phyloP scores from a whole-genome alignment of 495 filamentous ascomycete genomes.

The Bombardia bombarda region DNA sequence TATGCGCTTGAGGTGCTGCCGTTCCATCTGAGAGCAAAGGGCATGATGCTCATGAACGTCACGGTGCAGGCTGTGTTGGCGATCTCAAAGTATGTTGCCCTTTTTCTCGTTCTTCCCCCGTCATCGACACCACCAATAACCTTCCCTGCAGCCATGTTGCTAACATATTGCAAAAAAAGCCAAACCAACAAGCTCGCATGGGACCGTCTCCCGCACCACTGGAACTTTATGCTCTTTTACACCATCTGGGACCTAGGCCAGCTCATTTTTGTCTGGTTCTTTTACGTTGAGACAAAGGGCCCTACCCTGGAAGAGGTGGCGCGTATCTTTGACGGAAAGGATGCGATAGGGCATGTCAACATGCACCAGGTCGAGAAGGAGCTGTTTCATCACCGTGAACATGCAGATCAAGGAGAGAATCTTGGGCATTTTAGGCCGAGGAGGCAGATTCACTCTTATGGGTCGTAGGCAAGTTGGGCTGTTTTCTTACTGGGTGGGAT shows the following conservation, averaged over 20 bases:
- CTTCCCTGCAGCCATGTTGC: neutral
- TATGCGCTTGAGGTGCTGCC: conserved; percentile 62
- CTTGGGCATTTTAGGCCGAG: conserved; percentile 2
- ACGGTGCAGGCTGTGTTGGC: conserved; percentile 53
- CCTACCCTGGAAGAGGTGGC: conserved; percentile 58
- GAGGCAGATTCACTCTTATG: neutral
- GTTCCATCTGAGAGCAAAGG: conserved; percentile 62
- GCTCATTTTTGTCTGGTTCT: conserved; percentile 55
- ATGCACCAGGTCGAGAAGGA: conserved; percentile 41
- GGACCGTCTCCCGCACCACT: conserved; percentile 45
- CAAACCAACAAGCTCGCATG: conserved; percentile 57
- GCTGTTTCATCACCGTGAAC: conserved; percentile 30
- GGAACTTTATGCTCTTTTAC: conserved; percentile 58
- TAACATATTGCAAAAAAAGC: conserved; percentile 22
- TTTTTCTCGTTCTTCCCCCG: neutral
- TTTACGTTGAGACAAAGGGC: conserved; percentile 59
- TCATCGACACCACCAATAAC: neutral
- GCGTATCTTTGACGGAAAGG: conserved; percentile 50
- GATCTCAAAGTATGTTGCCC: conserved; percentile 39
- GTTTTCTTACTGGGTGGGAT: too few species aligned
- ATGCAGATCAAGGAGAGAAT: conserved; percentile 24
- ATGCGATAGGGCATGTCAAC: conserved; percentile 43
- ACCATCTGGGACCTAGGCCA: conserved; percentile 53
- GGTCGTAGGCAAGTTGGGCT: too few species aligned
- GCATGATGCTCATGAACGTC: conserved; percentile 58